Evolutionary conservation across 208 protist species (phyloP).

Genomic region (Crithidia thermophila): DNA sequence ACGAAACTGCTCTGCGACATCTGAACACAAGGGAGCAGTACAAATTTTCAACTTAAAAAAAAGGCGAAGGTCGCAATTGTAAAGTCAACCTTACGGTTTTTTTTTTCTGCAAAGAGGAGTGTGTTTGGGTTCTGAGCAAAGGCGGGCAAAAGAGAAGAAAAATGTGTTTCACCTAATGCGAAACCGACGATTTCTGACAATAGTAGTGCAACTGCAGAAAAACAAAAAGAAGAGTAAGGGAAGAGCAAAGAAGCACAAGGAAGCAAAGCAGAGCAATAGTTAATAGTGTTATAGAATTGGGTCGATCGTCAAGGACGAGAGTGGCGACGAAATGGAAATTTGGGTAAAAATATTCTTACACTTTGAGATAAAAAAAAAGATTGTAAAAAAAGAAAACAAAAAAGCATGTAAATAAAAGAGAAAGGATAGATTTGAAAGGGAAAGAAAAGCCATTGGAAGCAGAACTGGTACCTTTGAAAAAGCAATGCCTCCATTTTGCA

Average conservation of each 20-base stretch:
- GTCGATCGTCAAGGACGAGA: neutral
- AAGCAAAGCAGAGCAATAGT: neutral
- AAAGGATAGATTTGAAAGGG: too few relatives aligned
- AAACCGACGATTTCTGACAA: neutral
- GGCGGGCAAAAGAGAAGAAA: neutral
- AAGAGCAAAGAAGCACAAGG: neutral
- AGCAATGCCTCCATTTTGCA: too few relatives aligned
- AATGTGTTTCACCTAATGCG: too few relatives aligned
- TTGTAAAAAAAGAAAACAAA: neutral
- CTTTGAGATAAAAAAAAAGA: neutral
- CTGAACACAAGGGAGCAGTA: neutral
- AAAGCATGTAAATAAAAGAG: too few relatives aligned
- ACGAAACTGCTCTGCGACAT: slow-evolving; percentile 66
- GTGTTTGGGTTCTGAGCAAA: too few relatives aligned
- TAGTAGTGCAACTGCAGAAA: slow-evolving; percentile 4
- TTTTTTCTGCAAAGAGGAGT: too few relatives aligned
- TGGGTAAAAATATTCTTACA: too few relatives aligned
- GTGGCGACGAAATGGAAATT: too few relatives aligned
- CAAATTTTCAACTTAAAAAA: slow-evolving; percentile 2
- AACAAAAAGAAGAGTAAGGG: slow-evolving; percentile 11
- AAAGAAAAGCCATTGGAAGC: too few relatives aligned
- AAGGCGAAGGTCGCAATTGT: too few relatives aligned
- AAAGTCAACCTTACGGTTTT: too few relatives aligned
- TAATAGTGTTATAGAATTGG: neutral
- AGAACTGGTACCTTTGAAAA: too few relatives aligned